Percentiles rank a stretch among this genome's conserved stretches.
phyloP scores from a whole-genome alignment of 306 rosid species.

The Alnus rubra region DNA sequence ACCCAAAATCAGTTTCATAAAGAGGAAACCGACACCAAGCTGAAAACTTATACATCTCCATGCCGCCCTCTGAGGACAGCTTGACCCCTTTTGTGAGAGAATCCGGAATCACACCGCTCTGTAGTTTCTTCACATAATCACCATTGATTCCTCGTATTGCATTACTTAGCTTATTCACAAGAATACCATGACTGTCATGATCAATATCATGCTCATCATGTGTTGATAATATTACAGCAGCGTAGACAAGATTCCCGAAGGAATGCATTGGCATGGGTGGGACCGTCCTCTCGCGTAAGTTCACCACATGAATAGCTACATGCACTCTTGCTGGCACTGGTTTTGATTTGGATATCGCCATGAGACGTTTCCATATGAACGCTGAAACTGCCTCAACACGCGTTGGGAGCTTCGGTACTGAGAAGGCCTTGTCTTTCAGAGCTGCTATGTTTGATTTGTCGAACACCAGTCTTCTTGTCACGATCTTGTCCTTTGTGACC shows the following conservation, averaged over 20 bases:
- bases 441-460: neutral
- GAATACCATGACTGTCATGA: neutral
- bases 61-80: neutral
- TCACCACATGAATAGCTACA: slow-evolving; percentile 12
- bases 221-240: neutral
- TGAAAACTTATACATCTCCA: neutral
- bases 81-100: neutral
- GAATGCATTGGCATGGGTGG: slow-evolving; percentile 4
- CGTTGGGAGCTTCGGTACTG: neutral
- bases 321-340: neutral
- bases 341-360: neutral
- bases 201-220: too few species aligned
- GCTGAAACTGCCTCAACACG: slow-evolving; percentile 14
- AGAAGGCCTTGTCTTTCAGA: neutral
- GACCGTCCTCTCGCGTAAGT: slow-evolving; percentile 6
- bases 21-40: slow-evolving; percentile 1
- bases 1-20: neutral
- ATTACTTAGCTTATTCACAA: slow-evolving; percentile 3
- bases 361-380: slow-evolving; percentile 9
- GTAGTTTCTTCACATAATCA: slow-evolving; percentile 5
- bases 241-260: neutral
- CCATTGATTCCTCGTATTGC: neutral
- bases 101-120: neutral
- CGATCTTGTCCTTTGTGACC: neutral
- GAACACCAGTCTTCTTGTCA: slow-evolving; percentile 6